Evolutionary conservation across 768 basidiomycete genomes (phyloP), one percentile per base, ranked within the genome.

Genomic region (Leucogyrophana mollusca): DNA sequence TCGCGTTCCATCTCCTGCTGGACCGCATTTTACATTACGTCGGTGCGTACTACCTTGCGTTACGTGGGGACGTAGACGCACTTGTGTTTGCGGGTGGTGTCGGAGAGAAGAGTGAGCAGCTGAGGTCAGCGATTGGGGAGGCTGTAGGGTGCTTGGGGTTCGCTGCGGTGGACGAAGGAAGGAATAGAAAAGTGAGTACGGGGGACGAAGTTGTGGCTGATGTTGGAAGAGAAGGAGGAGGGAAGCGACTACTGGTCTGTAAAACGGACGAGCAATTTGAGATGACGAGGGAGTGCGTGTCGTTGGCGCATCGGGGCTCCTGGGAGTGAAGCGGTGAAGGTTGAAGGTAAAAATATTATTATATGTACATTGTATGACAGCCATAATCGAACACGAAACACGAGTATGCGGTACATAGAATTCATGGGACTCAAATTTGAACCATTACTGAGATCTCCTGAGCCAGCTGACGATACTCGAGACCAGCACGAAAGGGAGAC

Each of bases 81-180:
- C 57, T 94, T 34, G 87, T 94, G 10, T 93, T 94, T 61, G 76
- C 88, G 0, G 92, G 93, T 3, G 92, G 92, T 0, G 90, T 96
- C 43, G 94, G 94, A 0, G 94, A 96, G 65, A 75, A 73, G 53
- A 79, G 83, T 49, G 69, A 65, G 14, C 73, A 78, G 53, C 65
- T 97, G 44, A 68, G 93, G 34, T 59, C 67, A 33, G 78, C 79
- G 16, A 70, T 94, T 14, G 73, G 74, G 3, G 62, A 73, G 27
- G 70, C 74, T 25, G 67, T 85, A 13, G 54, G 43, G 14, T 87
- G 80, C 66, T 60, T 94, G 35, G 90, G 90, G 2, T 84, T 83
- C 47, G 65, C 71, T 21, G 46, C 50, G 0, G 64, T 89, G 9
- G 77, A 83, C 40, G 56, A 58, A 5, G 58, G 49, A 46, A 79